Base-by-base conservation (phyloP, 139 green algal species). In the Trebouxia sp. region DNA sequence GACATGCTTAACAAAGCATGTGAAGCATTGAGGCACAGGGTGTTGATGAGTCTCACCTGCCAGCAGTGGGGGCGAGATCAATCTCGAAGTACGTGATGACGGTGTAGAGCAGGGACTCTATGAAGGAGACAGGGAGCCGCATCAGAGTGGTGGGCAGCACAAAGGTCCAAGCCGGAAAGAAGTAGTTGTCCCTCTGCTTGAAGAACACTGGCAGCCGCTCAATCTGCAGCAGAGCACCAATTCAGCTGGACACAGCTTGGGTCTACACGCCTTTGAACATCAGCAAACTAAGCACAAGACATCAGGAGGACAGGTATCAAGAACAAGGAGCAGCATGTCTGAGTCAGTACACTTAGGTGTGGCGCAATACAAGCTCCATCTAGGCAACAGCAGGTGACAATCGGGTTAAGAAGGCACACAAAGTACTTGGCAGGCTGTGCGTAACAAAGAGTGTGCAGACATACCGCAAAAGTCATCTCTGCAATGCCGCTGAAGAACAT, bases 151-250 rank as follows among this genome's bases (percentile, higher is more conserved):
- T 85, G 7, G 89, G 84, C 48, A 93, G 50, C 5, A 53, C 72
- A 42, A 81, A 92, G 30, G 78, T 77, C 53, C 55, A 90, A 26
- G 81, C 81, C 11, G 88, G 82, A 79, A 77, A 89, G 79, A 89
- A 85, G 28, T 80, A 51, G 58, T 85, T 80, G 9, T 84, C 62
- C 20, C 89, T 79, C 74, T 93, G 89, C 80, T 79, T 92, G 79
- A 85, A 93, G 65, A 89, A 93, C 0, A 85, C 81, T n/a, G 32
- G 74, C 32, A 82, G 55, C 0, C 28, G 51, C 30, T 62, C 37
- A n/a, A 82, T 39, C 81, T 85, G 81, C 75, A 80, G 14, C 15
- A 58, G 48, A 17, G 48, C 48, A 58, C 15, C 48, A 69, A 4
- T 69, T n/a, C 22, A 67, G 37, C 26, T 15, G 56, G 56, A 15